phyloP scores from a whole-genome alignment of 495 filamentous ascomycete genomes.

The Penicillium fimorum region DNA sequence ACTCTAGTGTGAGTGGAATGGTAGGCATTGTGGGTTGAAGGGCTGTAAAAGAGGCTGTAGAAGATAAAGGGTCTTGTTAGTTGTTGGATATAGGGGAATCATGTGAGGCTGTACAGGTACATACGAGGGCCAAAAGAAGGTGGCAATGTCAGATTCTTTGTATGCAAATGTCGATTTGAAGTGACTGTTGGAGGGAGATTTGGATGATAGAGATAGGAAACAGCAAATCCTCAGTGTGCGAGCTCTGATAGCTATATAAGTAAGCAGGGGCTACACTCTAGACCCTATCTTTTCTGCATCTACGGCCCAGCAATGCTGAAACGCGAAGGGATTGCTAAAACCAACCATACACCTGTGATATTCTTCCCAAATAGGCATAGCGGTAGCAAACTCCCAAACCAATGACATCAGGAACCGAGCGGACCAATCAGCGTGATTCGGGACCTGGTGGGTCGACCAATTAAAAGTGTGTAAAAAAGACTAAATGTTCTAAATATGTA shows the following conservation, averaged over 20 bases:
- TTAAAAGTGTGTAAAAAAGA: background rate
- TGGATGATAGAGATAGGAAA: background rate
- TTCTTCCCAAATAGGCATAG: constrained; percentile 22
- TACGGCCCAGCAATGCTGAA: constrained; percentile 11
- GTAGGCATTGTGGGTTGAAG: constrained; percentile 3
- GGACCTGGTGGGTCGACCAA: background rate
- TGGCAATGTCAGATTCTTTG: background rate
- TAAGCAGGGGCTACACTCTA: background rate
- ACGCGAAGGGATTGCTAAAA: constrained; percentile 15
- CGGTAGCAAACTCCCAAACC: constrained; percentile 1
- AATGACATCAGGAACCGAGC: constrained; percentile 32
- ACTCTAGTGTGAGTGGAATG: constrained; percentile 9
- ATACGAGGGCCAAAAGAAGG: background rate
- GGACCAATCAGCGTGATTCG: constrained; percentile 13
- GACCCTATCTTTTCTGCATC: background rate
- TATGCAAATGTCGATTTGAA: constrained; percentile 1
- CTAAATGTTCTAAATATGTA: constrained; percentile 10
- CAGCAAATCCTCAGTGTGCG: background rate
- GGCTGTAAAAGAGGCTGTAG: background rate
- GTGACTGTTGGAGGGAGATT: background rate
- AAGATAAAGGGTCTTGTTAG: background rate
- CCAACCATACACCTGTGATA: constrained; percentile 11
- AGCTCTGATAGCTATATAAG: background rate
- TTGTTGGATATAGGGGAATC: background rate
- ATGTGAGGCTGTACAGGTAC: background rate